Evolutionary conservation across 2,329 filamentous ascomycete species (phyloP), one percentile per base, ranked within the genome.

Genomic region (Seiridium unicorne): DNA sequence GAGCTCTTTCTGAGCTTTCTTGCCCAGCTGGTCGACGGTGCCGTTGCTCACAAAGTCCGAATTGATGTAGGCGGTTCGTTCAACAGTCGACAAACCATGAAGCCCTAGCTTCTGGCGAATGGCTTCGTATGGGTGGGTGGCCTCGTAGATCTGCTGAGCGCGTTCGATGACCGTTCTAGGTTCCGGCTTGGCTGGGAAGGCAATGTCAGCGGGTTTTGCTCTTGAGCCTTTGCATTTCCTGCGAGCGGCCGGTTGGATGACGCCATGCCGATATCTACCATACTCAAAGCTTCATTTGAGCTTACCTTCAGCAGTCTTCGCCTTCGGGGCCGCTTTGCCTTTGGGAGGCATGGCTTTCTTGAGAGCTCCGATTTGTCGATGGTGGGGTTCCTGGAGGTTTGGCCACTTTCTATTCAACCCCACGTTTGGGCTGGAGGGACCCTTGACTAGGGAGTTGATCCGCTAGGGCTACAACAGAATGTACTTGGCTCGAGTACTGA

Each of bases 1-100:
- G 68, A 83, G 80, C 66, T 86, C 84, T 67, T 81, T 80, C 68
- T 84, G 80, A 34, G 79, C 72, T 70, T 84, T 84, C 70, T 77
- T 74, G n/a, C 66, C 67, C 42, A 71, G 66, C 5, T 58, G 56
- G 44, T 69, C 65, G 61, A 74, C 69, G 49, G 73, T 74, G 44
- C 77, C 74, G 51, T 76, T 76, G 48, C 74, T 74, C 46, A 84
- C 74, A 60, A 82, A 77, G 64, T 79, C 75, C 18, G 77, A 68
- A 70, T 81, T 78, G 44, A 77, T 68, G 74, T 80, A 85, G 31
- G 76, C 77, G 65, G 80, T 79, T 61, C 76, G 78, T 60, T 86
- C 82, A 57, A 77, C 73, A 3, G 79, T 72, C 8, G 77, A 78
- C 44, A 85, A 76, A 51, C 73, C 76, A 44, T 76, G 68, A 63